Percentiles rank a stretch among this genome's conserved stretches.
Evolutionary conservation across 2,329 filamentous ascomycete genomes (phyloP).

Genomic region (Colletotrichum viniferum): DNA sequence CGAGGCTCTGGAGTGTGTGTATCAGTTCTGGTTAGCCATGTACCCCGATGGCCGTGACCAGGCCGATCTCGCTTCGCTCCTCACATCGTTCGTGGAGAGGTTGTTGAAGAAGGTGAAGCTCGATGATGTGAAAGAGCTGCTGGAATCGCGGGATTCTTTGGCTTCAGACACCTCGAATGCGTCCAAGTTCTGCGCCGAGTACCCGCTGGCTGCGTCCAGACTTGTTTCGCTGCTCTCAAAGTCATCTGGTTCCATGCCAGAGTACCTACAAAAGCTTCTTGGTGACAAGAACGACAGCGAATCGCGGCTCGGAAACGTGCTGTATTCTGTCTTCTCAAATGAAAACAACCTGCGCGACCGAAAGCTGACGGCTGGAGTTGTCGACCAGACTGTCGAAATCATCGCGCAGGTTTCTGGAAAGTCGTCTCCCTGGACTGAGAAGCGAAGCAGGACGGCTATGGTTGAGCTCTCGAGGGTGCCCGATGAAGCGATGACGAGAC

Average conservation of each 20-base stretch:
- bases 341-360: slow-evolving; percentile 41
- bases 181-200: slow-evolving; percentile 10
- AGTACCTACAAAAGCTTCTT: slow-evolving; percentile 3
- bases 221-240: slow-evolving; percentile 10
- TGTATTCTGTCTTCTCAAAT: slow-evolving; percentile 37
- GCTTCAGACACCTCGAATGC: not conserved
- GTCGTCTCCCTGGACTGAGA: slow-evolving; percentile 7
- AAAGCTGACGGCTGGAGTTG: slow-evolving; percentile 33
- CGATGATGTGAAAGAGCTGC: not conserved
- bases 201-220: slow-evolving; percentile 9
- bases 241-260: not conserved
- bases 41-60: slow-evolving; percentile 37
- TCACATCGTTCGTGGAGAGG: slow-evolving; percentile 36
- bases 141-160: not conserved
- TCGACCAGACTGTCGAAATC: slow-evolving; percentile 34
- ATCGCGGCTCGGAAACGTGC: slow-evolving; percentile 25
- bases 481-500: slow-evolving; percentile 43
- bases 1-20: slow-evolving; percentile 45
- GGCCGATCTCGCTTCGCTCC: slow-evolving; percentile 32
- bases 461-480: slow-evolving; percentile 36
- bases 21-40: slow-evolving; percentile 41
- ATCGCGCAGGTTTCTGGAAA: slow-evolving; percentile 25
- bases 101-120: slow-evolving; percentile 25
- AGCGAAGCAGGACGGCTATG: not conserved
- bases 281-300: not conserved